A percentile compares a stretch with the other conserved stretches of the same genome.
phyloP scores from a whole-genome alignment of 2,329 filamentous ascomycete species.

The Diplodia scrobiculata region DNA sequence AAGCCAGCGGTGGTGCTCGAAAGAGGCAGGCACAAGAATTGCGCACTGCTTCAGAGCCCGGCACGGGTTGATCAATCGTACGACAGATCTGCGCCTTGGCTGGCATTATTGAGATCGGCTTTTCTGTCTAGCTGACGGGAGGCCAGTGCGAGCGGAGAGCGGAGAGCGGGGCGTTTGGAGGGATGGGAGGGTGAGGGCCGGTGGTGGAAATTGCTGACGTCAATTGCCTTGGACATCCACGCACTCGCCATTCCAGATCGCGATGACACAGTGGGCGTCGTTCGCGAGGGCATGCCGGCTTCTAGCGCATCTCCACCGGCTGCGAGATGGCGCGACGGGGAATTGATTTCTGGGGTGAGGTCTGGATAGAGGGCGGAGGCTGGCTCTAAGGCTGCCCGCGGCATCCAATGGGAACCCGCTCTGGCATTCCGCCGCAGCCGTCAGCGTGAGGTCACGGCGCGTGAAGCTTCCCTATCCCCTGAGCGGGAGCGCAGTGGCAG shows the following conservation, averaged over 20 bases:
- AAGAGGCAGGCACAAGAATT: slow-evolving; percentile 10
- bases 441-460: slow-evolving; percentile 1
- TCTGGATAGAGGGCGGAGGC: slow-evolving; percentile 15
- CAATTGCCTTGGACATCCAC: slow-evolving; percentile 1
- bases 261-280: too few relatives aligned
- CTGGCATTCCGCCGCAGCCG: slow-evolving; percentile 9
- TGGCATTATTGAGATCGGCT: slow-evolving; percentile 24
- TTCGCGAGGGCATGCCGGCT: too few relatives aligned
- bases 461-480: slow-evolving; percentile 12
- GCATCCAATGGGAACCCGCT: slow-evolving; percentile 2
- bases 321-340: slow-evolving; percentile 5
- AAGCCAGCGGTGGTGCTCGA: background rate
- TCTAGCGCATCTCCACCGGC: background rate
- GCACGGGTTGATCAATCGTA: slow-evolving; percentile 25
- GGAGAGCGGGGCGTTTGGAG: background rate
- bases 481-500: background rate
- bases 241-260: too few relatives aligned
- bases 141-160: slow-evolving; percentile 11
- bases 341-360: slow-evolving; percentile 2
- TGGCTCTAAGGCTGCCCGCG: background rate
- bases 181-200: background rate
- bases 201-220: slow-evolving; percentile 13
- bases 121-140: background rate
- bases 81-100: slow-evolving; percentile 17
- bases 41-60: slow-evolving; percentile 1